Percentiles rank a stretch among this genome's conserved stretches.
phyloP scores from a whole-genome alignment of 352 stramenopile genomes.

The Globisporangium alternatum region DNA sequence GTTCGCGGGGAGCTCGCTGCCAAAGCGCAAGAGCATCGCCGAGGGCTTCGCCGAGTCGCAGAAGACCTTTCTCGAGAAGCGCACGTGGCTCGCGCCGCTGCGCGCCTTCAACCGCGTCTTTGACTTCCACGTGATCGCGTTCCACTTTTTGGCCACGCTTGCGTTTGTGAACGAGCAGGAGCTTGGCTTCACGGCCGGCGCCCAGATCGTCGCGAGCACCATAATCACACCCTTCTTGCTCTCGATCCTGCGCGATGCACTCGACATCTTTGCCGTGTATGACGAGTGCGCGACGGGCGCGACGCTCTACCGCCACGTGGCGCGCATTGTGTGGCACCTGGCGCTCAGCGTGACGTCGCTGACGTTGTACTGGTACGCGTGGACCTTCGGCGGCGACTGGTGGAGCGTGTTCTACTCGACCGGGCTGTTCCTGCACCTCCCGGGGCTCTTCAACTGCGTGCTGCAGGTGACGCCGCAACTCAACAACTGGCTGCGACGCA shows the following conservation, averaged over 20 bases:
- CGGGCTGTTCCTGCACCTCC: conserved; percentile 57
- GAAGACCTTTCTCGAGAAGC: conserved; percentile 98
- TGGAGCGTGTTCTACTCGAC: conserved; percentile 64
- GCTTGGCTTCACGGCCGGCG: conserved; percentile 81
- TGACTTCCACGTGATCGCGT: conserved; percentile 97
- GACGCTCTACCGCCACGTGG: conserved; percentile 82
- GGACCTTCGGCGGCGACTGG: conserved; percentile 54
- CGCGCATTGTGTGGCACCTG: conserved; percentile 79
- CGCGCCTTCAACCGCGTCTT: conserved; percentile 95
- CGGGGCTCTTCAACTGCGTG: conserved; percentile 64
- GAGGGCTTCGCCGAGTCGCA: conserved; percentile 87
- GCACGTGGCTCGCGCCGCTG: conserved; percentile 94
- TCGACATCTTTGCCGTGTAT: conserved; percentile 91
- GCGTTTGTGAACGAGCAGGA: conserved; percentile 92
- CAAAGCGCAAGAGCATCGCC: conserved; percentile 81
- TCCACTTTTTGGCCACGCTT: conserved; percentile 93
- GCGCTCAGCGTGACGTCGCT: conserved; percentile 51
- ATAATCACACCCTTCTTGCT: conserved; percentile 91
- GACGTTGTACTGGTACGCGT: conserved; percentile 84
- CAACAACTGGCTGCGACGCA: conserved; percentile 81
- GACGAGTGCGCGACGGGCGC: conserved; percentile 42
- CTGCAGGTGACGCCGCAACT: conserved; percentile 76
- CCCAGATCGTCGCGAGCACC: conserved; percentile 87
- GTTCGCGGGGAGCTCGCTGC: conserved; percentile 24
- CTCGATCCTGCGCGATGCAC: conserved; percentile 84